Evolutionary conservation across 1,284 basidiomycete genomes (phyloP).

Genomic region (Chalciporus sp.): DNA sequence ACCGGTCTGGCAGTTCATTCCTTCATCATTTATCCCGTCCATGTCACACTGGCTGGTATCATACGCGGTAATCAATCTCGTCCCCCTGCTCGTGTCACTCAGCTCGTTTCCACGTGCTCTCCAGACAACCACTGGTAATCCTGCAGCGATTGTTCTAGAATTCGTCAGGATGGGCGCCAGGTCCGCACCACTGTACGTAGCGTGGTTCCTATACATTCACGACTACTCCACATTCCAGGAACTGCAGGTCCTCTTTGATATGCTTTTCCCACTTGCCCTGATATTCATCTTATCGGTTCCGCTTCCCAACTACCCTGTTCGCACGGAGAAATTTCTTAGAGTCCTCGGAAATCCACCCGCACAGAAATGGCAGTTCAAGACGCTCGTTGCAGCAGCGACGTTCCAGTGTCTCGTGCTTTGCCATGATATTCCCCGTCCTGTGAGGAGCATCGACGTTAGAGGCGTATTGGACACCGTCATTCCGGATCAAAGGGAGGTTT

Average conservation of each 20-base stretch:
- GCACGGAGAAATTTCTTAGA: slow-evolving; percentile 5
- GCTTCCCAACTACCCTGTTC: slow-evolving; percentile 5
- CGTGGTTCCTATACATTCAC: not conserved
- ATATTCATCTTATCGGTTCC: not conserved
- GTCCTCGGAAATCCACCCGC: slow-evolving; percentile 8
- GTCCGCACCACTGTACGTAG: not conserved
- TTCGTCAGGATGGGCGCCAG: not conserved
- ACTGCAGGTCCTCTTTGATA: not conserved
- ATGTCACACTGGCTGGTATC: not conserved
- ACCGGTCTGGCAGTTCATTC: not conserved
- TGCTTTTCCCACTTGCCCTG: too few relatives aligned
- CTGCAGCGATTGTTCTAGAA: not conserved
- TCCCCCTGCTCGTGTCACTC: too few relatives aligned
- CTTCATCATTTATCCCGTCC: not conserved
- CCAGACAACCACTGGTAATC: not conserved
- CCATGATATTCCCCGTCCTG: slow-evolving; percentile 2
- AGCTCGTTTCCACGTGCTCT: not conserved
- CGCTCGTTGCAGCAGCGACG: slow-evolving; percentile 1
- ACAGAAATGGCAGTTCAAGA: slow-evolving; percentile 10
- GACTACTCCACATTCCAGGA: not conserved
- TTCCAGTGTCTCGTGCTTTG: slow-evolving; percentile 13
- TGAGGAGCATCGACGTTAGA: slow-evolving; percentile 3
- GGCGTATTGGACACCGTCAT: slow-evolving; percentile 4
- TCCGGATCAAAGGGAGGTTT: slow-evolving; percentile 11
- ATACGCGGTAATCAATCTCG: not conserved